Percentiles rank a stretch among this genome's conserved stretches.
Conservation (phyloP, 2,329 filamentous ascomycete genomes). For the Basipetospora chlamydospora region DNA sequence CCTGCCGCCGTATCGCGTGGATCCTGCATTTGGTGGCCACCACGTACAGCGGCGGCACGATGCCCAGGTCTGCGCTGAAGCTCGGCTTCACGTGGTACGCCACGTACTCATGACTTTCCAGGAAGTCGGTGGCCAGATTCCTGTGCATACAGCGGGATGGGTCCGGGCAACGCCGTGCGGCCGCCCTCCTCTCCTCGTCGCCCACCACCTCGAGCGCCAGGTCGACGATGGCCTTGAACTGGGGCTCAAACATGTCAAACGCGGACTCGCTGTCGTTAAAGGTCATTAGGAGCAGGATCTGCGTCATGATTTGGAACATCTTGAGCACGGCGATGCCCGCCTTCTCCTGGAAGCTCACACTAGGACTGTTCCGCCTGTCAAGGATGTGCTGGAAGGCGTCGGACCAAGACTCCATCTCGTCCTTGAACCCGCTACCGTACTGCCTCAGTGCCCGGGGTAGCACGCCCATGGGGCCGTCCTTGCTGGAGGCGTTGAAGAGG, state of each 20-base stretch:
- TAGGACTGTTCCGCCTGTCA: conserved; percentile 29
- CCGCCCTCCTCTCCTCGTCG: conserved; percentile 39
- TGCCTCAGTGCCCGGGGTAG: conserved; percentile 32
- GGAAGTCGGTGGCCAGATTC: conserved; percentile 18
- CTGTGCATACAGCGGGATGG: conserved; percentile 28
- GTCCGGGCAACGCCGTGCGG: conserved; percentile 28
- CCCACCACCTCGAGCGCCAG: conserved; percentile 44
- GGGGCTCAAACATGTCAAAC: conserved; percentile 38
- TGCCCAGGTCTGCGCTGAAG: conserved; percentile 49
- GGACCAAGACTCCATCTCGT: conserved; percentile 39
- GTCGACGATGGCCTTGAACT: conserved; percentile 40
- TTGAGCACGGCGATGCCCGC: conserved; percentile 46
- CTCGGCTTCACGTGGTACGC: conserved; percentile 41
- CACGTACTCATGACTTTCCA: conserved; percentile 26
- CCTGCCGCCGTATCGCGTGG: conserved; percentile 38
- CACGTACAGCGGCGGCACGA: conserved; percentile 50
- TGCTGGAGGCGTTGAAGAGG: conserved; percentile 30
- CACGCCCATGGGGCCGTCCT: conserved; percentile 36
- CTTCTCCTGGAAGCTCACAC: conserved; percentile 39
- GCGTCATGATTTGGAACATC: conserved; percentile 45
- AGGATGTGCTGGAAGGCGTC: conserved; percentile 42
- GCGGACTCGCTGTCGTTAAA: conserved; percentile 43
- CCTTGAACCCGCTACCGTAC: conserved; percentile 31
- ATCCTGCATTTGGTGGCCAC: conserved; percentile 54
- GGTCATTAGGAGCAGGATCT: conserved; percentile 43